These are phyloP conservation scores for Fusarium lyarnte DNA, from an alignment of 2,329 filamentous ascomycete genomes.

Conservation along the genomic window DNA sequence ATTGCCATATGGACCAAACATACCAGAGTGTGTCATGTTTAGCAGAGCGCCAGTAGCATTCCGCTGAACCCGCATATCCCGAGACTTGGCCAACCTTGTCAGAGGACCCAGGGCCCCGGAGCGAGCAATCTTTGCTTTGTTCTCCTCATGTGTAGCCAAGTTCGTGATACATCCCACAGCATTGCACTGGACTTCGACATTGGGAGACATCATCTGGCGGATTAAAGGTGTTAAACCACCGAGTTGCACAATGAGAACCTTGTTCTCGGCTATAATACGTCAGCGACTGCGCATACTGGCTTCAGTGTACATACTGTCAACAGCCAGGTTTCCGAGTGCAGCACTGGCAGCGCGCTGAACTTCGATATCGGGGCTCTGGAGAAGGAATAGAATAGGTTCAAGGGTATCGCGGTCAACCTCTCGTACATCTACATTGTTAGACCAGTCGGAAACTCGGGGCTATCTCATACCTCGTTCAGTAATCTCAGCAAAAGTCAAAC, in stretches of 20 bases:
- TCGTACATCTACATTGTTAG: conserved; percentile 77
- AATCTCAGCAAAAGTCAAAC: conserved; percentile 98
- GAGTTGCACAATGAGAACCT: conserved; percentile 92
- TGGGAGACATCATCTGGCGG: conserved; percentile 96
- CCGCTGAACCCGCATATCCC: conserved; percentile 97
- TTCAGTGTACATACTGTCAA: conserved; percentile 79
- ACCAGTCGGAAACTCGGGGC: background rate
- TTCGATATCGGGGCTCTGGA: conserved; percentile 95
- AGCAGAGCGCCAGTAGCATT: conserved; percentile 96
- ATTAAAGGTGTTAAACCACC: conserved; percentile 92
- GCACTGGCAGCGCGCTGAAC: conserved; percentile 97
- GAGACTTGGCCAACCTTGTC: conserved; percentile 92
- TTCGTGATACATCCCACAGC: conserved; percentile 99
- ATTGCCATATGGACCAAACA: conserved; percentile 36
- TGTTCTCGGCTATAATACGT: conserved; percentile 84
- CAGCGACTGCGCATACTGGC: conserved; percentile 46
- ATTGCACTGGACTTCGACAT: conserved; percentile 99
- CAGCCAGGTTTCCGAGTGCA: conserved; percentile 92
- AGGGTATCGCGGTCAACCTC: conserved; percentile 95
- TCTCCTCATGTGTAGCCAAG: conserved; percentile 96
- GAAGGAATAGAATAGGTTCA: conserved; percentile 92
- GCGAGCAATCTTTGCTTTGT: conserved; percentile 97
- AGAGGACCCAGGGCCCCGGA: conserved; percentile 92
- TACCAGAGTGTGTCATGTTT: conserved; percentile 99
- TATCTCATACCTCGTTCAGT: conserved; percentile 85